phyloP scores from a whole-genome alignment of 2,329 filamentous ascomycete genomes.

The Sarocladium strictum region DNA sequence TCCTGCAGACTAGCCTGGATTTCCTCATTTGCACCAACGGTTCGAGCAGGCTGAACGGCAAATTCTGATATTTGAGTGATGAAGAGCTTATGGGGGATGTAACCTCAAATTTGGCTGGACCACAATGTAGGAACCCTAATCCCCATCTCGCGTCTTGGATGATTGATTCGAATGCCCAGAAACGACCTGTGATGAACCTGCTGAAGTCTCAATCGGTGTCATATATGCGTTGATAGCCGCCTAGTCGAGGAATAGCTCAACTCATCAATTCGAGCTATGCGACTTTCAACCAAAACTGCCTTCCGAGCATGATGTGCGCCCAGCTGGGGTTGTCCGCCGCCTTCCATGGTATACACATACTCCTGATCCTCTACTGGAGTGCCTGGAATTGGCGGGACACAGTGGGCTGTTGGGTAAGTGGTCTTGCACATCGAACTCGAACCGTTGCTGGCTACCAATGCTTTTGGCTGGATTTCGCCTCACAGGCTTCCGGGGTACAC shows the following conservation, averaged over 20 bases:
- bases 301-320: neutral
- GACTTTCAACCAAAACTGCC: neutral
- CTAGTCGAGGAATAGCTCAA: neutral
- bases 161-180: too few relatives aligned
- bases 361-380: conserved; percentile 37
- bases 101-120: too few relatives aligned
- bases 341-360: conserved; percentile 44
- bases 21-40: too few relatives aligned
- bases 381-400: conserved; percentile 42
- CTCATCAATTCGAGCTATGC: neutral
- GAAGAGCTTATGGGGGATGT: too few relatives aligned
- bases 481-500: conserved; percentile 17
- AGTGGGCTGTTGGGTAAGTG: conserved; percentile 45
- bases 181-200: too few relatives aligned
- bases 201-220: too few relatives aligned
- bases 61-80: too few relatives aligned
- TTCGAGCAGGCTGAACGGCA: too few relatives aligned
- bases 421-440: conserved; percentile 45
- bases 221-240: too few relatives aligned
- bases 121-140: too few relatives aligned
- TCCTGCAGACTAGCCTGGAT: too few relatives aligned
- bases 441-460: conserved; percentile 17
- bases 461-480: conserved; percentile 16
- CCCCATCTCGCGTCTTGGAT: too few relatives aligned
- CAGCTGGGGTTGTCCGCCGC: conserved; percentile 21